Percentiles rank a stretch among this genome's conserved stretches.
Evolutionary conservation across 192 early-diverging fungal species (phyloP).

Genomic region (Coemansia sp.): DNA sequence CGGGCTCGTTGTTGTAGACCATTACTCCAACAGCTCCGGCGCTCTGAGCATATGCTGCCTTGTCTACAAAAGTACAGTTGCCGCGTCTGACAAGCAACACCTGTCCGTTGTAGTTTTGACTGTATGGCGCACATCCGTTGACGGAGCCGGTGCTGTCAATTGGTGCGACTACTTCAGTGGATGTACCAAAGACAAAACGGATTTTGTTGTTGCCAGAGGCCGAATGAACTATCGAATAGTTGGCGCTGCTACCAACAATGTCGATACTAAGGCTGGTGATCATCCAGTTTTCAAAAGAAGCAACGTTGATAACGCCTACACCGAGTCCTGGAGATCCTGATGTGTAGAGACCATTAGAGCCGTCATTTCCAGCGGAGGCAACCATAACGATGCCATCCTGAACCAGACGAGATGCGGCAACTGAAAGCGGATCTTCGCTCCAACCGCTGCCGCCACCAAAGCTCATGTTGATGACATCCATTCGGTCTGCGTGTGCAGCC

Average conservation of each 20-base stretch:
- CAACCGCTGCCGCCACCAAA: slow-evolving; percentile 67
- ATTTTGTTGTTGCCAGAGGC: slow-evolving; percentile 48
- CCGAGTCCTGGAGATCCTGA: slow-evolving; percentile 60
- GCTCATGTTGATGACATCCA: slow-evolving; percentile 84
- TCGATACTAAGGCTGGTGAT: slow-evolving; percentile 46
- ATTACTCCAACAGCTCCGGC: slow-evolving; percentile 66
- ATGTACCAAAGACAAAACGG: slow-evolving; percentile 30
- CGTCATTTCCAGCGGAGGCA: slow-evolving; percentile 66
- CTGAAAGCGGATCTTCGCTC: slow-evolving; percentile 59
- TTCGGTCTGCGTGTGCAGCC: slow-evolving; percentile 63
- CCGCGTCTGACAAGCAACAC: slow-evolving; percentile 69
- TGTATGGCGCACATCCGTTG: slow-evolving; percentile 59
- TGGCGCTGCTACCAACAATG: slow-evolving; percentile 29
- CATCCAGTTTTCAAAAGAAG: slow-evolving; percentile 46
- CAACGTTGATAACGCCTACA: slow-evolving; percentile 57
- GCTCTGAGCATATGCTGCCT: slow-evolving; percentile 53
- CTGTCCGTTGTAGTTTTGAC: slow-evolving; percentile 39
- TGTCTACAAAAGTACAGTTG: slow-evolving; percentile 63
- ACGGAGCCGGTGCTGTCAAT: slow-evolving; percentile 46
- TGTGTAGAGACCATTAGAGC: slow-evolving; percentile 61
- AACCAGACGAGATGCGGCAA: slow-evolving; percentile 57
- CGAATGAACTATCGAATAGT: slow-evolving; percentile 49
- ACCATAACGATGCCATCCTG: slow-evolving; percentile 52
- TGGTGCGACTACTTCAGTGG: slow-evolving; percentile 40
- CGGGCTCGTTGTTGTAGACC: slow-evolving; percentile 57